Evolutionary conservation across 139 green algal genomes (phyloP), one percentile per base, ranked within the genome.

Genomic region (Volvox africanus): DNA sequence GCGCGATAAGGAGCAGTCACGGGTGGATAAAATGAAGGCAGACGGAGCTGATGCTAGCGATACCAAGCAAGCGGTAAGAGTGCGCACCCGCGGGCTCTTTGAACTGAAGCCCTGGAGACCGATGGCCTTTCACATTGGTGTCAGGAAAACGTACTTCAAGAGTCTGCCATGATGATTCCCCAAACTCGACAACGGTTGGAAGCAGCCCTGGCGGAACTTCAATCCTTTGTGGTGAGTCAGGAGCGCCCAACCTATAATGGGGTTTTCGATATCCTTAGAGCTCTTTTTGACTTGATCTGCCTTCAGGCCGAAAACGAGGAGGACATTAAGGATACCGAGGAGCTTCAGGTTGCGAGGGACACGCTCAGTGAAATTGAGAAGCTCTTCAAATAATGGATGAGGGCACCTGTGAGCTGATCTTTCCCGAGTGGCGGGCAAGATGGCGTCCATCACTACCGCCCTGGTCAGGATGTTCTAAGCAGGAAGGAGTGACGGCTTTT

Each of bases 141-240:
- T 73, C 95, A 99, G 97, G 97, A 99, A 86, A 98, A 96, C 50
- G 96, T 98, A 32, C 89, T 99, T n/a, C 90, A 93, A 65, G 97
- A 99, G 92, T 95, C 97, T 0, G 88, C 90, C 13, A 97, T 97
- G 89, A 99, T 99, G 96, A 94, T 99, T 19, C 97, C 97, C 21
- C 96, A 99, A 88, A 98, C 96, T 0, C 81, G 94, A 75, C 92
- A 97, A 77, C 93, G 97, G 12, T 76, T 99, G 20, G 95, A 98
- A 80, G 88, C 94, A 20, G 97, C 96, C 16, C 67, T 98, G 35
- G 68, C 83, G 44, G 96, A 98, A 69, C 91, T 99, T 62, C 89
- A 95, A 32, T 83, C 85, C 11, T 94, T 93, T n/a, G 33, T 98
- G 94, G 97, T 98, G 89, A 84, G 96, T 62, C 3, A 99, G 99